Evolutionary conservation across 2,329 filamentous ascomycete genomes (phyloP).

Genomic region (Cytospora piceae): DNA sequence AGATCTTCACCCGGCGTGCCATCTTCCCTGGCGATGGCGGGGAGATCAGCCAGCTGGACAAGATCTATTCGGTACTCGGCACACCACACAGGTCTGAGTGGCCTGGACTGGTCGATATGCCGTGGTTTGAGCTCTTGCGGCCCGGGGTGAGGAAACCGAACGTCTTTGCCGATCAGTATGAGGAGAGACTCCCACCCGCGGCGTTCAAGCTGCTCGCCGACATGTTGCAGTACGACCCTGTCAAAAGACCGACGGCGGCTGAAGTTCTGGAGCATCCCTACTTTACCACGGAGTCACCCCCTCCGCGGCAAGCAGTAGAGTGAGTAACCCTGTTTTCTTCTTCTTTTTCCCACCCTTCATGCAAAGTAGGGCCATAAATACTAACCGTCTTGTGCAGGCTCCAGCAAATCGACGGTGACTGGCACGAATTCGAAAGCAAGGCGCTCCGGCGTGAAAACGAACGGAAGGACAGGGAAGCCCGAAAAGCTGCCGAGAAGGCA

Average conservation of each 20-base stretch:
- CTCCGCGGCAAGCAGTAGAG: constrained; percentile 77
- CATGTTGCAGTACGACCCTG: constrained; percentile 91
- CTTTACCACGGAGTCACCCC: constrained; percentile 81
- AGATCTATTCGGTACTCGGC: constrained; percentile 91
- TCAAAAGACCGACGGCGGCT: constrained; percentile 78
- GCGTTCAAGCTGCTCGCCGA: constrained; percentile 80
- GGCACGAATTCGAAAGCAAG: constrained; percentile 99
- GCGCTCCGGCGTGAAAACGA: constrained; percentile 89
- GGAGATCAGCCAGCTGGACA: constrained; percentile 95
- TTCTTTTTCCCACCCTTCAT: constrained; percentile 5
- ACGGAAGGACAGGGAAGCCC: constrained; percentile 60
- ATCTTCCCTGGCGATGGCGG: constrained; percentile 95
- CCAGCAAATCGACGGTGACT: constrained; percentile 83
- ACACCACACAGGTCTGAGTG: constrained; percentile 84
- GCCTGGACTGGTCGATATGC: constrained; percentile 90
- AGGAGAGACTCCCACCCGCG: constrained; percentile 73
- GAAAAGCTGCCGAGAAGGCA: constrained; percentile 49
- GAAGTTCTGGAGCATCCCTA: constrained; percentile 87
- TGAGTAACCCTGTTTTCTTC: constrained; percentile 57
- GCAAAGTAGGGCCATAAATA: background rate
- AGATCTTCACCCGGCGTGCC: constrained; percentile 91
- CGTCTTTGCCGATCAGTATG: constrained; percentile 82
- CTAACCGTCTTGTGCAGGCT: constrained; percentile 58
- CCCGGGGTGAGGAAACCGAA: constrained; percentile 74
- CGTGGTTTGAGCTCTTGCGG: constrained; percentile 92